A percentile compares a stretch with the other conserved stretches of the same genome.
Conservation (phyloP, 352 stramenopile species). For the Globisporangium lucens region DNA sequence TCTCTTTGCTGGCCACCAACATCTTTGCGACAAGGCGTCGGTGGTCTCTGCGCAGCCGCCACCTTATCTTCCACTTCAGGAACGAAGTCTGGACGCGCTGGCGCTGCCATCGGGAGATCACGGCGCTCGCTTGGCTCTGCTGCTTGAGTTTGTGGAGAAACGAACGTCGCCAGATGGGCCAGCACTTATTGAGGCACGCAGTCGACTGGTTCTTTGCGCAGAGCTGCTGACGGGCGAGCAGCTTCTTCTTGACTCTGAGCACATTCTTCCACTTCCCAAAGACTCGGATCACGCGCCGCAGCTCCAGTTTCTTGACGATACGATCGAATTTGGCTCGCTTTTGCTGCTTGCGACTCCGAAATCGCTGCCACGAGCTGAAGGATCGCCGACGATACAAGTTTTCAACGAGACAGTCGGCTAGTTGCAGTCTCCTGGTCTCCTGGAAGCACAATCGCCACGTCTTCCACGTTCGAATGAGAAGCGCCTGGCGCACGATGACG, state of each 20-base stretch:
- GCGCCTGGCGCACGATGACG: not conserved
- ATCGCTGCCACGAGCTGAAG: slow-evolving; percentile 23
- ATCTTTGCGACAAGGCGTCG: slow-evolving; percentile 20
- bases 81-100: slow-evolving; percentile 26
- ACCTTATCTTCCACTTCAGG: slow-evolving; percentile 32
- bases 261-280: slow-evolving; percentile 23
- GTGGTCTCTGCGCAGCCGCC: slow-evolving; percentile 28
- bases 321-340: slow-evolving; percentile 4
- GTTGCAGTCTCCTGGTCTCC: not conserved
- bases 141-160: slow-evolving; percentile 19
- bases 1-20: slow-evolving; percentile 16
- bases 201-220: not conserved
- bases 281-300: not conserved
- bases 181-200: slow-evolving; percentile 9
- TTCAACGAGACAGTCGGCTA: slow-evolving; percentile 3
- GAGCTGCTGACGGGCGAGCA: not conserved
- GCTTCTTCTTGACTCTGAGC: slow-evolving; percentile 2
- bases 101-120: slow-evolving; percentile 26
- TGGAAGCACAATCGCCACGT: slow-evolving; percentile 7
- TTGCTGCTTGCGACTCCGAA: slow-evolving; percentile 5
- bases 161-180: slow-evolving; percentile 20
- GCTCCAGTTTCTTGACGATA: slow-evolving; percentile 12
- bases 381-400: not conserved
- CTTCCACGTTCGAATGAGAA: not conserved
- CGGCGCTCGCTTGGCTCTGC: slow-evolving; percentile 14